Evolutionary conservation across 441 rosid genomes (phyloP), one percentile per base, ranked within the genome.

Genomic region (Aleurites moluccanus): DNA sequence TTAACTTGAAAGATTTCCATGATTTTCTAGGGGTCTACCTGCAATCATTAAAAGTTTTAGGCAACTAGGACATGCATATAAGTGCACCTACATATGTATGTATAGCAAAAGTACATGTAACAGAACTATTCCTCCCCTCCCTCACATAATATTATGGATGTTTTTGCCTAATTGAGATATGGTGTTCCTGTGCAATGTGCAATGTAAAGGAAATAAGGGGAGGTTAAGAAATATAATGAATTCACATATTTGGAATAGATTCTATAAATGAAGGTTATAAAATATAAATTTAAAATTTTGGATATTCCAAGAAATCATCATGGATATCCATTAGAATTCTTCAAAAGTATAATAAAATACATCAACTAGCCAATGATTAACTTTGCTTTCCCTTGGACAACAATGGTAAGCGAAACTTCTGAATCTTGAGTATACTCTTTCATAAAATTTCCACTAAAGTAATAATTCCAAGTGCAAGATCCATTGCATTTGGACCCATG

Each of bases 1-100:
- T 27, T 25, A 35, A 65, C 65, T 64, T 53, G 42, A 53, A 74
- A 21, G 42, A 73, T 16, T 55, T 73, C 69, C 75, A 73, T 73
- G 75, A 50, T 73, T 30, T 45, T 50, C 14, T 50, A 23, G 14
- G 21, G 15, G 21, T 18, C 60, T 33, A 73, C 75, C 75, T 60
- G 67, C 20, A 18, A 61, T 44, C 25, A 60, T 60, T 28, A 28
- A 27, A 28, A 45, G 35, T 11, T 61, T 20, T 25, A 71, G 74
- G 8, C 20, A 6, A 20, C 18, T 59, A 16, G 33, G 30, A 59
- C 28, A 27, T 25, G 13, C 6, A 59, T 25, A 10, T 27, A 27
- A 59, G 20, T 27, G 16, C 61, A 56, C 13, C 30, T 56, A 23
- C 61, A 65, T 11, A 65, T n/a, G 1, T 1, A 65, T 44, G 6